Percentiles rank a stretch among this genome's conserved stretches.
Evolutionary conservation across 2,329 filamentous ascomycete species (phyloP).

Genomic region (Lecanosticta acicola): DNA sequence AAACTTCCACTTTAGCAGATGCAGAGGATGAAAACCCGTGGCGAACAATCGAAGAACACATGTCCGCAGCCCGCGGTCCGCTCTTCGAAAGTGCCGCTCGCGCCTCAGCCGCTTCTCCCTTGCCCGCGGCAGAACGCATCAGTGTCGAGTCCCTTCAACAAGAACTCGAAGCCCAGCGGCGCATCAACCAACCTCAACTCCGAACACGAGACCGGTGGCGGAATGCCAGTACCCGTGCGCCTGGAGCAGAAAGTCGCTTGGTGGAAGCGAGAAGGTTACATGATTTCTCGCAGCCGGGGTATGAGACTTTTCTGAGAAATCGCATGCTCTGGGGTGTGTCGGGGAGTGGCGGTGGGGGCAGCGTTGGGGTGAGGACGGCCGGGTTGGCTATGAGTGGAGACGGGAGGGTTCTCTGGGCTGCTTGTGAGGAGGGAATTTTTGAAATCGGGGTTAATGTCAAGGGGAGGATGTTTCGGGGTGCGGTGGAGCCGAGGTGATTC

Average conservation of each 20-base stretch:
- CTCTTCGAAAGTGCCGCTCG: constrained; percentile 29
- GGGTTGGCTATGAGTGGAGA: constrained; percentile 47
- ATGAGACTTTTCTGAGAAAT: constrained; percentile 18
- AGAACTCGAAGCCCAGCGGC: constrained; percentile 16
- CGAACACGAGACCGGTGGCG: constrained; percentile 18
- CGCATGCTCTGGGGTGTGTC: constrained; percentile 6
- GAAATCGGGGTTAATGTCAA: constrained; percentile 64
- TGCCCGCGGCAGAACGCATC: constrained; percentile 13
- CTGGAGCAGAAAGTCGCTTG: no score
- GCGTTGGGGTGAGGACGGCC: constrained; percentile 41
- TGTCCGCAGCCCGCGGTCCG: constrained; percentile 32
- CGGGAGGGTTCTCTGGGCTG: constrained; percentile 43
- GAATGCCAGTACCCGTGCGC: constrained; percentile 8
- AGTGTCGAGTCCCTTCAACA: constrained; percentile 12
- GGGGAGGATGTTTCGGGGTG: constrained; percentile 49
- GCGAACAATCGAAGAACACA: constrained; percentile 45
- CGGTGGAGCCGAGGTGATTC: constrained; percentile 30
- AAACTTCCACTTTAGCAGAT: constrained; percentile 15
- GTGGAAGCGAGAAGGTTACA: constrained; percentile 15
- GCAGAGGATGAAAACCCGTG: constrained; percentile 38
- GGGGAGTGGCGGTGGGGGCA: constrained; percentile 14
- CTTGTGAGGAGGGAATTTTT: constrained; percentile 65
- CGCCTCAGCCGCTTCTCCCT: constrained; percentile 18
- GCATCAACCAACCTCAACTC: constrained; percentile 13
- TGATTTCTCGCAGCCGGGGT: constrained; percentile 20